These are phyloP conservation scores for Grigorovia jiainica DNA, from an alignment of 805 yeast genomes.

Conservation along the genomic window DNA sequence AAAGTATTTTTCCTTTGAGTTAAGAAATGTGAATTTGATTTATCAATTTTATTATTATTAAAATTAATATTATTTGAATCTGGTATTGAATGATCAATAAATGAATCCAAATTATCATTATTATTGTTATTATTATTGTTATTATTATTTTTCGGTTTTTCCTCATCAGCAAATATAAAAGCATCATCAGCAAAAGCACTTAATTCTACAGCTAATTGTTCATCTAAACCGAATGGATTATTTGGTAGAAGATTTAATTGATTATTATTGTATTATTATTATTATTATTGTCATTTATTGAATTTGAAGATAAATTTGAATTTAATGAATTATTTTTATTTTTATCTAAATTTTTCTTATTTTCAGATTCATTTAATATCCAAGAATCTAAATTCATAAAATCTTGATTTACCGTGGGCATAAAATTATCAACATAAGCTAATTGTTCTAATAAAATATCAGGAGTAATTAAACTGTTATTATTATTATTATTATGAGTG, in stretches of 20 bases:
- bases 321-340: background rate
- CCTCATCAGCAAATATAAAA: conserved; percentile 75
- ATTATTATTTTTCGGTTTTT: conserved; percentile 21
- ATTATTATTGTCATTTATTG: background rate
- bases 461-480: conserved; percentile 16
- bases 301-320: no score
- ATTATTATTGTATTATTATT: background rate
- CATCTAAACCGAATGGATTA: conserved; percentile 32
- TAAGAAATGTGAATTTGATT: conserved; percentile 16
- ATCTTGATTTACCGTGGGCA: conserved; percentile 43
- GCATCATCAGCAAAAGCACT: conserved; percentile 80
- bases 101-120: background rate
- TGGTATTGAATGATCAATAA: background rate
- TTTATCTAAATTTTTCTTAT: conserved; percentile 27
- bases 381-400: conserved; percentile 27
- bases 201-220: conserved; percentile 50
- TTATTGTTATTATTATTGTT: conserved; percentile 3
- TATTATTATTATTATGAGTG: background rate
- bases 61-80: conserved; percentile 1
- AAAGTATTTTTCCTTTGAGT: conserved; percentile 24
- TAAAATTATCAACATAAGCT: conserved; percentile 70
- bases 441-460: conserved; percentile 57
- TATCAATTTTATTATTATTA: conserved; percentile 5
- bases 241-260: background rate
- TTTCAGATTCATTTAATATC: conserved; percentile 27